A percentile compares a stretch with the other conserved stretches of the same genome.
These are phyloP conservation scores for Bullera alba DNA, from an alignment of 768 basidiomycete species.

Conservation along the genomic window DNA sequence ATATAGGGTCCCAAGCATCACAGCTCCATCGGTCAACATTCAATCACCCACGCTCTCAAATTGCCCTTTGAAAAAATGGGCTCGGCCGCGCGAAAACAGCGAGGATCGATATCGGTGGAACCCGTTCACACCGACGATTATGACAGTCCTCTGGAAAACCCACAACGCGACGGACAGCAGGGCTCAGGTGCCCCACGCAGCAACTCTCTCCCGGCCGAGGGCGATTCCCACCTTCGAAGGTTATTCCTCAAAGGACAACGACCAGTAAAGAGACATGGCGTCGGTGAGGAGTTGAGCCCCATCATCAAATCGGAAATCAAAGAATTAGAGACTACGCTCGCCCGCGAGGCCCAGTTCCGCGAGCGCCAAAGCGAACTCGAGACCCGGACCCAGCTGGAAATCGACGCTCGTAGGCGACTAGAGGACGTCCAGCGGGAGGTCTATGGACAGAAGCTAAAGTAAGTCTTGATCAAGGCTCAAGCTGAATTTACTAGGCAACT, in stretches of 20 bases:
- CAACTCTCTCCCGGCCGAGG: no score
- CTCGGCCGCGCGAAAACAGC: conserved; percentile 18
- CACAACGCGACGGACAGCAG: no score
- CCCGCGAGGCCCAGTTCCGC: conserved; percentile 23
- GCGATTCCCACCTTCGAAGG: conserved; percentile 17
- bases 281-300: no score
- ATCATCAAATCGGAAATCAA: conserved; percentile 13
- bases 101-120: conserved; percentile 1
- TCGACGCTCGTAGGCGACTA: conserved; percentile 12
- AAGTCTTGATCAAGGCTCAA: conserved; percentile 10
- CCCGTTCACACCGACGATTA: conserved; percentile 1
- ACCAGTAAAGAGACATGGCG: neutral
- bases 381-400: conserved; percentile 13
- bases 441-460: conserved; percentile 20
- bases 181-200: no score
- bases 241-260: conserved; percentile 27
- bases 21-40: conserved; percentile 7
- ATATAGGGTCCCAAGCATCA: conserved; percentile 8
- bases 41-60: conserved; percentile 19
- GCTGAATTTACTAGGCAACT: no score
- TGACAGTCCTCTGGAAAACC: no score
- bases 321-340: conserved; percentile 16
- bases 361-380: conserved; percentile 12
- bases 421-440: conserved; percentile 18
- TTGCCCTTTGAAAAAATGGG: conserved; percentile 24